Conservation (phyloP, 495 filamentous ascomycete genomes). For the Tuber umbilicatum region DNA sequence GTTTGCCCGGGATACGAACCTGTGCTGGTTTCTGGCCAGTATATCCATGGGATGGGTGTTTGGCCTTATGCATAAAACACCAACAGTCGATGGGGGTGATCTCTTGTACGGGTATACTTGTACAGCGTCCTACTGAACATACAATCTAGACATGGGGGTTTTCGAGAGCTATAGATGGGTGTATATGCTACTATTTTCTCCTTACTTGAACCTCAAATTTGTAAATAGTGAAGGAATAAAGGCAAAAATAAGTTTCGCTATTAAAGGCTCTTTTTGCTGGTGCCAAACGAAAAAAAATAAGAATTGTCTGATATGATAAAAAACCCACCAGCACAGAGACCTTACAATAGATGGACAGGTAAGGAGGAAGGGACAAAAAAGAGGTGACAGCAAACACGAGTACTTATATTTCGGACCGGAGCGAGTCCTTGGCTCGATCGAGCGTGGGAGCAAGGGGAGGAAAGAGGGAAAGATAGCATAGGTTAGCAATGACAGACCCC, state of each 20-base stretch:
- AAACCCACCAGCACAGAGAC: neutral
- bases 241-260: neutral
- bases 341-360: neutral
- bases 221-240: neutral
- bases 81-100: neutral
- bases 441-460: neutral
- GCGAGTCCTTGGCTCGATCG: neutral
- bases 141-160: neutral
- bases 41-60: conserved; percentile 30
- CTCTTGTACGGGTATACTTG: neutral
- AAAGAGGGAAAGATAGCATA: neutral
- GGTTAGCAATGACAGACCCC: neutral
- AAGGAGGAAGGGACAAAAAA: neutral
- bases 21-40: conserved; percentile 23
- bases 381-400: neutral
- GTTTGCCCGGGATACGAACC: conserved; percentile 25
- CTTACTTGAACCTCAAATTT: neutral
- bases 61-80: conserved; percentile 26
- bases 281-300: neutral
- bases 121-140: neutral
- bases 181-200: neutral
- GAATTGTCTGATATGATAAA: neutral
- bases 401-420: neutral
- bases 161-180: neutral
- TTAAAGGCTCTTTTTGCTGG: neutral